phyloP scores from a whole-genome alignment of 1,284 basidiomycete species.

The Rhodofomes roseus region DNA sequence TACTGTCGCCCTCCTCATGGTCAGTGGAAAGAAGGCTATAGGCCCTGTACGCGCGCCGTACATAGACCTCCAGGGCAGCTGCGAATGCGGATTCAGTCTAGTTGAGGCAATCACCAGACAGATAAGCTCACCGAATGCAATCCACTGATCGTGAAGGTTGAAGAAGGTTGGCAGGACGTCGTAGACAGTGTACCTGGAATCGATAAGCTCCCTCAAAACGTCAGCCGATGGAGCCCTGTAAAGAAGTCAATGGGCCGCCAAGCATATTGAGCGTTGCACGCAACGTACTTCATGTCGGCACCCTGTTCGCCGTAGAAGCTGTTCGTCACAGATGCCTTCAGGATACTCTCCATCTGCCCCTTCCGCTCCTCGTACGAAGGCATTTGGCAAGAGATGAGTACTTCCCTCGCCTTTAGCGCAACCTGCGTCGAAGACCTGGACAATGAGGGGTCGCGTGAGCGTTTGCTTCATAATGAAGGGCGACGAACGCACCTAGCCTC shows the following conservation, averaged over 20 bases:
- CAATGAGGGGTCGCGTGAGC: background rate
- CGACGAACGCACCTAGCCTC: conserved; percentile 69
- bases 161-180: conserved; percentile 98
- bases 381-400: conserved; percentile 93
- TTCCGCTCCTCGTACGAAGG: conserved; percentile 95
- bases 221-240: conserved; percentile 79
- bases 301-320: conserved; percentile 88
- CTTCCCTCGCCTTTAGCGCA: conserved; percentile 95
- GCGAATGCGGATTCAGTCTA: background rate
- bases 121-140: conserved; percentile 66
- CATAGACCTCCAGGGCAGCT: conserved; percentile 96
- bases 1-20: conserved; percentile 84
- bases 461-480: background rate
- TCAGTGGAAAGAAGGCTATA: conserved; percentile 92
- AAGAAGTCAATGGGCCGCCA: background rate
- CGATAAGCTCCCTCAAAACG: conserved; percentile 88
- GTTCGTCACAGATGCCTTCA: conserved; percentile 84
- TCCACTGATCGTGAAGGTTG: conserved; percentile 79
- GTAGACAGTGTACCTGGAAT: conserved; percentile 96
- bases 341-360: conserved; percentile 91
- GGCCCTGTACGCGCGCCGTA: conserved; percentile 93
- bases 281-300: conserved; percentile 51
- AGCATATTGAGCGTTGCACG: background rate
- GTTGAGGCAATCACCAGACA: background rate
- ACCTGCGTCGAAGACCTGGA: conserved; percentile 81